Evolutionary conservation across 192 early-diverging fungal species (phyloP), one percentile per base, ranked within the genome.

Genomic region (Backusella mclennaniae): DNA sequence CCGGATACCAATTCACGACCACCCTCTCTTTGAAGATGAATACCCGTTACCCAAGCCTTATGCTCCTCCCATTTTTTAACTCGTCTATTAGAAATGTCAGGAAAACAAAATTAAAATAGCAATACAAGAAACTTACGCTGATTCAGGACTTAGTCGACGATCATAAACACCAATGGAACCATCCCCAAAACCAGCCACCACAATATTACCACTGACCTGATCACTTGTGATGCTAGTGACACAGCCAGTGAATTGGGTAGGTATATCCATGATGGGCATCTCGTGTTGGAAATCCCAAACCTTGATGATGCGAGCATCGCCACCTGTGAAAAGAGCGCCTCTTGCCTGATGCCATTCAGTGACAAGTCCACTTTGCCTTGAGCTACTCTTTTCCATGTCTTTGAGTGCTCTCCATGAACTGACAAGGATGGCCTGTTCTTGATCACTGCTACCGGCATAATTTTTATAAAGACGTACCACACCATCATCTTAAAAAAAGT

Each of bases 251-350:
- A 86, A 84, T 77, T 83, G 77, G 1, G 89, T 89, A 1, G 89
- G 87, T 73, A 92, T 88, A 74, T 86, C 85, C 91, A 59, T 59
- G 17, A 92, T 81, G 42, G 89, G 91, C 31, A 92, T 75, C 74
- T 96, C 95, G 39, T 89, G 86, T 11, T 91, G 86, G 12, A 93
- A 92, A 85, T 95, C 94, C 95, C 95, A 96, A 0, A 96, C 86
- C 53, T 89, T 84, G 67, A 95, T 90, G 15, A 89, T 72, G 15
- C 87, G 73, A 6, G 85, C 81, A 77, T 93, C 92, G 21, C 95
- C 95, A 46, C 87, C 88, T 23, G 91, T 87, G 26, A 92, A 80
- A 1, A 96, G 77, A 1, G 79, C 75, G 8, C 94, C 95, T 19
- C 87, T 81, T 31, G 77, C 75, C 83, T 96, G 95, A 75, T 96